Percentiles rank a stretch among this genome's conserved stretches.
Conservation (phyloP, 192 early-diverging fungal species). For the Coemansia sp. region DNA sequence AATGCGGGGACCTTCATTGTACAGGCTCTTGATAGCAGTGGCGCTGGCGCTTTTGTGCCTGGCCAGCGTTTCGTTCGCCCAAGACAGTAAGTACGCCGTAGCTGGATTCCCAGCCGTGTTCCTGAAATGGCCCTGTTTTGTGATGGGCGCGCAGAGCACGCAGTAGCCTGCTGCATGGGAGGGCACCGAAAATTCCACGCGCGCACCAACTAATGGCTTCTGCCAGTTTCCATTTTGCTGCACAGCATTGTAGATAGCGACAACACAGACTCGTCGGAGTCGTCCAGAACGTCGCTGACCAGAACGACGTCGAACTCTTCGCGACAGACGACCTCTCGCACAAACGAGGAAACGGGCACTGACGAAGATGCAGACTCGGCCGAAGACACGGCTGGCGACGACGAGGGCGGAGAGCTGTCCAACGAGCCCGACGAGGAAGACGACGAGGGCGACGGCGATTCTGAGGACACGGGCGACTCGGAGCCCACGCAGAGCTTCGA, state of each 20-base stretch:
- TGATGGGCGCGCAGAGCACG: too few relatives aligned
- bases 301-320: constrained; percentile 1
- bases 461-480: too few relatives aligned
- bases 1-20: constrained; percentile 38
- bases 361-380: not conserved
- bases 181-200: too few relatives aligned
- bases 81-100: constrained; percentile 25
- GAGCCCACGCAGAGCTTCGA: constrained; percentile 30
- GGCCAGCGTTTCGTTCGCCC: constrained; percentile 23
- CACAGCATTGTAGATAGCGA: constrained; percentile 10
- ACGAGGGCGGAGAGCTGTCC: not conserved
- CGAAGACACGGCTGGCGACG: constrained; percentile 4
- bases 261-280: constrained; percentile 5
- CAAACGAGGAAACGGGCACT: not conserved
- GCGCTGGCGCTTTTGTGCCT: constrained; percentile 37
- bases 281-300: not conserved
- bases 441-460: not conserved
- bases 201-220: too few relatives aligned
- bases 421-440: constrained; percentile 9
- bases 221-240: too few relatives aligned
- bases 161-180: too few relatives aligned
- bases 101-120: not conserved
- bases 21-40: constrained; percentile 21
- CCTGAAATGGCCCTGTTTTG: too few relatives aligned
- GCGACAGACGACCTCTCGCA: not conserved